Evolutionary conservation across 1,284 basidiomycete species (phyloP), one percentile per base, ranked within the genome.

Genomic region (Phlebopus sp.): DNA sequence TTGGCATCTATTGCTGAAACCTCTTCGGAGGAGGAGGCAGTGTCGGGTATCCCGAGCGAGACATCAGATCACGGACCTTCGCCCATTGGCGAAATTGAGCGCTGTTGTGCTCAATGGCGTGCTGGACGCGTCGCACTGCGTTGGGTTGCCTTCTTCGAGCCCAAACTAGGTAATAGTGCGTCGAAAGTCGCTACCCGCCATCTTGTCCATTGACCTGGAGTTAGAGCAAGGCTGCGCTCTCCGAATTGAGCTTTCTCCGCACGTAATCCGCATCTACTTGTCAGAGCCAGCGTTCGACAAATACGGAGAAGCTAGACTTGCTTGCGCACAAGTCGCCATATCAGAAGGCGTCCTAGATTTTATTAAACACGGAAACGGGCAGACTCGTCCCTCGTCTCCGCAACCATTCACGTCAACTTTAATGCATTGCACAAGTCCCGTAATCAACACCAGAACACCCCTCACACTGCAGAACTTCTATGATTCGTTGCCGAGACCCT

Each of bases 221-320:
- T 5, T 37, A 81, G 81, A 73, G 44, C 69, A 73, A 42, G 84
- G 84, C 3, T 78, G 73, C 49, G 80, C 78, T 1, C 57, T 86
- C 27, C 71, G 74, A 41, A 75, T 86, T 31, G 68, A 71, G 14
- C 66, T 84, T 30, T 74, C 78, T 0, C 55, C 67, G 0, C 73
- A 78, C 53, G 62, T 72, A 5, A 69, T 67, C 23, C 70, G 72
- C 10, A 68, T 77, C 18, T 83, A 75, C 52, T 76, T 81, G 5
- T 74, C 76, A 14, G 69, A 73, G 36, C 66, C 75, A 2, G 61
- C 57, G 0, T 77, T 73, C 53, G 59, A 63, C 31, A 71, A 57
- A 14, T 54, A 62, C 15, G 58, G 52, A n/a, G 66, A 70, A n/a
- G 84, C 84, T 5, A 74, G 76, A 52, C 57, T 58, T 4, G 73